Evolutionary conservation across 1,284 basidiomycete genomes (phyloP).

Genomic region (Puccinia triticina): DNA sequence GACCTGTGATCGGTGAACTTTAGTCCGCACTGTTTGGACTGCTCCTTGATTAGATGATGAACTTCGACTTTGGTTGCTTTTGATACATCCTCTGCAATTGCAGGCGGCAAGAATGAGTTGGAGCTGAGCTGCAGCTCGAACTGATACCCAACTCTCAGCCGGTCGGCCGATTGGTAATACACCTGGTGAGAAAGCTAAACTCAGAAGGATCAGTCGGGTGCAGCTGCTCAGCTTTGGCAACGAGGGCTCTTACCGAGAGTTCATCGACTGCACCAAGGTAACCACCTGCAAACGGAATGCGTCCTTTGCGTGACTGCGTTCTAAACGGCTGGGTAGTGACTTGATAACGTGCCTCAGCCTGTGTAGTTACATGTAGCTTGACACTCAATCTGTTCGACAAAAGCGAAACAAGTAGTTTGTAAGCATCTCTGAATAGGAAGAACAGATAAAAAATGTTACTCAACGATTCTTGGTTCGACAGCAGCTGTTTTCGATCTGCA

Average conservation of each 20-base stretch:
- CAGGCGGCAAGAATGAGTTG: slow-evolving; percentile 9
- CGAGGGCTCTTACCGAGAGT: slow-evolving; percentile 3
- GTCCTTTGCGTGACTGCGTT: slow-evolving; percentile 14
- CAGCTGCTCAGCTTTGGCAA: not conserved
- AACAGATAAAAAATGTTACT: not conserved
- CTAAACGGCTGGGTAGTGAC: slow-evolving; percentile 21
- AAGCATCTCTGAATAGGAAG: not conserved
- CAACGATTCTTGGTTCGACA: slow-evolving; percentile 34
- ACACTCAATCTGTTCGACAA: slow-evolving; percentile 20
- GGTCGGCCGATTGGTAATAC: slow-evolving; percentile 26
- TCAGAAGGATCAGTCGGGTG: not conserved
- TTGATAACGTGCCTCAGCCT: slow-evolving; percentile 36
- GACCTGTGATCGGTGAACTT: slow-evolving; percentile 30
- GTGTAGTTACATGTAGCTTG: slow-evolving; percentile 17
- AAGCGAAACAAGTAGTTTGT: not conserved
- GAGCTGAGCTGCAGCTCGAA: slow-evolving; percentile 25
- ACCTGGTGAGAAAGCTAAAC: slow-evolving; percentile 38
- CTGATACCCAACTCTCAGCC: slow-evolving; percentile 33
- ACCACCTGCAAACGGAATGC: slow-evolving; percentile 5
- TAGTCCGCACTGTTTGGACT: slow-evolving; percentile 2
- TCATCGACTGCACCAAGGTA: slow-evolving; percentile 30
- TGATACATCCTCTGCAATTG: slow-evolving; percentile 22
- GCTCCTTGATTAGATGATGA: slow-evolving; percentile 26
- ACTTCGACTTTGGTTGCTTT: slow-evolving; percentile 36
- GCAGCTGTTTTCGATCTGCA: slow-evolving; percentile 30